These are phyloP conservation scores for Saccharomycopsis capsularis DNA, from an alignment of 805 yeast species.

Conservation along the genomic window DNA sequence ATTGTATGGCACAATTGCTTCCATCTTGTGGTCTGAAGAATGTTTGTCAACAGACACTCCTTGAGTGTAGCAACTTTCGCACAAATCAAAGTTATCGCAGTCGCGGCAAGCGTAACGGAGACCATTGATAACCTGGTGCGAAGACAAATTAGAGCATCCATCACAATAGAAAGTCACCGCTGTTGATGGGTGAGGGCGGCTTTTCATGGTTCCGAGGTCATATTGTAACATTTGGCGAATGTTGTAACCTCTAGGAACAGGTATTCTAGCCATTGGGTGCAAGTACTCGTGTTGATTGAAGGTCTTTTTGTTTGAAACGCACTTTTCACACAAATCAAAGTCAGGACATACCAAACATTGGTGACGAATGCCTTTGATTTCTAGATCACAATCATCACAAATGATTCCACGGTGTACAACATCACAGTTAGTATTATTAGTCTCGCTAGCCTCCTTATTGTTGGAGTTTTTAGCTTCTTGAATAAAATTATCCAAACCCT, in stretches of 20 bases:
- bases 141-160: constrained; percentile 24
- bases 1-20: background rate
- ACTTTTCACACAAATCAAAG: constrained; percentile 40
- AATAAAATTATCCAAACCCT: background rate
- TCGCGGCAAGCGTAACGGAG: constrained; percentile 4
- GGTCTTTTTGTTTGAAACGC: constrained; percentile 24
- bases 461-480: background rate
- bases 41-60: background rate
- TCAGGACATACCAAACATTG: constrained; percentile 43
- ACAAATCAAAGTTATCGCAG: constrained; percentile 14
- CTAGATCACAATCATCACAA: constrained; percentile 1
- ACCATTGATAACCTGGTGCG: background rate
- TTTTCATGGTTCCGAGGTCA: background rate
- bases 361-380: constrained; percentile 37
- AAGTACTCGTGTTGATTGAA: constrained; percentile 13
- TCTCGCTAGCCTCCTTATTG: background rate
- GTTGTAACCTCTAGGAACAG: no score
- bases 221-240: no score
- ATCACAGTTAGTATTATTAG: no score
- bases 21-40: constrained; percentile 5
- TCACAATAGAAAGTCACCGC: constrained; percentile 26
- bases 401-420: background rate
- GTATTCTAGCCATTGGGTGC: constrained; percentile 21
- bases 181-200: background rate
- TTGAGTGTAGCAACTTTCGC: constrained; percentile 6